These are phyloP conservation scores for Melampsora larici-populina DNA, from an alignment of 1,284 basidiomycete genomes.

Conservation along the genomic window DNA sequence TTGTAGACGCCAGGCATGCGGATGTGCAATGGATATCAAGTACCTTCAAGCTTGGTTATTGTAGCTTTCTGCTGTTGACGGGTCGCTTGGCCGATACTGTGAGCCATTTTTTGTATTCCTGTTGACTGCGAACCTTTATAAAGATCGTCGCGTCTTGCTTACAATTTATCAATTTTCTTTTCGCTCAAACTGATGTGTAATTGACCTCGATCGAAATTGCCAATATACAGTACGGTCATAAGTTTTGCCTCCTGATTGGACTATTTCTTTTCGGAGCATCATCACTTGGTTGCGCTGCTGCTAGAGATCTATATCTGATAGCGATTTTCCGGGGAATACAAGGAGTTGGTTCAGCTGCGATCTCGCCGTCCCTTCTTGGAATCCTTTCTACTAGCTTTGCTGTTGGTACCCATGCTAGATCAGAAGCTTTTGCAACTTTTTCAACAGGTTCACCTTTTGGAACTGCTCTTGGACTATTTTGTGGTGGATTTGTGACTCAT, in stretches of 20 bases:
- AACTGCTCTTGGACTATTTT: conserved; percentile 22
- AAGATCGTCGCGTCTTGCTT: background rate
- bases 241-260: conserved; percentile 25
- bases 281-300: conserved; percentile 22
- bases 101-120: background rate
- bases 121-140: no score
- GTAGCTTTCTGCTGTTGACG: conserved; percentile 26
- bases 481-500: conserved; percentile 30
- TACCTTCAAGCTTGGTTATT: conserved; percentile 18
- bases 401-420: conserved; percentile 2
- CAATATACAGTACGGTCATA: conserved; percentile 28
- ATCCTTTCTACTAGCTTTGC: conserved; percentile 18
- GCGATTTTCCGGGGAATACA: conserved; percentile 31
- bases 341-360: conserved; percentile 35
- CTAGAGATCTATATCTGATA: conserved; percentile 6
- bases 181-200: no score
- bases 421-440: conserved; percentile 21
- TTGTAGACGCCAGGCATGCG: conserved; percentile 17
- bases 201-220: no score
- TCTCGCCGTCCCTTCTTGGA: conserved; percentile 28
- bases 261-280: conserved; percentile 7
- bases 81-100: conserved; percentile 34
- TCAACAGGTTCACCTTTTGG: conserved; percentile 28
- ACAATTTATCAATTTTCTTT: no score
- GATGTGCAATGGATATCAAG: conserved; percentile 38